These are phyloP conservation scores for Punica granatum DNA, from an alignment of 345 rosid species.

Conservation along the genomic window DNA sequence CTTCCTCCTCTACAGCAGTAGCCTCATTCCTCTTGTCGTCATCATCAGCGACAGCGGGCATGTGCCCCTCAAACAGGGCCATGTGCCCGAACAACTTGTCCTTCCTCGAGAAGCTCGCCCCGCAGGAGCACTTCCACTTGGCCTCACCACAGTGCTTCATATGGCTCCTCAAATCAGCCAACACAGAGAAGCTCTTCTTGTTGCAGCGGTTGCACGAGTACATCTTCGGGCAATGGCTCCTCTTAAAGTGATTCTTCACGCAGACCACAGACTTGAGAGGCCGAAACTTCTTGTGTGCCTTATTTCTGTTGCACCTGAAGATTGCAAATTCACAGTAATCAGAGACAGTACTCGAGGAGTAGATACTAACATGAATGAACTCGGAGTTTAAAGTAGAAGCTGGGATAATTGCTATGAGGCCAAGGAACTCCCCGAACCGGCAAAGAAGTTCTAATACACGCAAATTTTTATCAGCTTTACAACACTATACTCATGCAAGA, in stretches of 20 bases:
- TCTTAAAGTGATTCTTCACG: constrained; percentile 66
- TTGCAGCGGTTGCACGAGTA: constrained; percentile 47
- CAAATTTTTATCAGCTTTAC: background rate
- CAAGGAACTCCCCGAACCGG: no score
- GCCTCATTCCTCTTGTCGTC: constrained; percentile 9
- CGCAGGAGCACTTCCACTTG: constrained; percentile 62
- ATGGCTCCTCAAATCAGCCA: constrained; percentile 60
- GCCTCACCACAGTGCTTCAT: constrained; percentile 58
- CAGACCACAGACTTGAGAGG: constrained; percentile 55
- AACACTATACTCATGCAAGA: background rate
- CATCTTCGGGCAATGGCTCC: constrained; percentile 77
- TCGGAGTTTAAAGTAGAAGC: background rate
- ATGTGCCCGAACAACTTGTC: constrained; percentile 70
- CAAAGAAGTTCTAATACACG: no score
- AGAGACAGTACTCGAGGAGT: background rate
- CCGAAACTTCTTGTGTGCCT: constrained; percentile 45
- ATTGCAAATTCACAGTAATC: background rate
- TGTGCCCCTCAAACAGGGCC: constrained; percentile 70
- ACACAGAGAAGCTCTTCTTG: constrained; percentile 55
- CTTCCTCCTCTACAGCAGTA: constrained; percentile 9
- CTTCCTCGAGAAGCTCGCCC: constrained; percentile 62
- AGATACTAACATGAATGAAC: background rate
- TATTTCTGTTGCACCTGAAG: constrained; percentile 42
- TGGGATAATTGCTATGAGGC: no score
- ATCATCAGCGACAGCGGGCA: constrained; percentile 37